These are phyloP conservation scores for Ceriops tagal DNA, from an alignment of 345 rosid species.

Conservation along the genomic window DNA sequence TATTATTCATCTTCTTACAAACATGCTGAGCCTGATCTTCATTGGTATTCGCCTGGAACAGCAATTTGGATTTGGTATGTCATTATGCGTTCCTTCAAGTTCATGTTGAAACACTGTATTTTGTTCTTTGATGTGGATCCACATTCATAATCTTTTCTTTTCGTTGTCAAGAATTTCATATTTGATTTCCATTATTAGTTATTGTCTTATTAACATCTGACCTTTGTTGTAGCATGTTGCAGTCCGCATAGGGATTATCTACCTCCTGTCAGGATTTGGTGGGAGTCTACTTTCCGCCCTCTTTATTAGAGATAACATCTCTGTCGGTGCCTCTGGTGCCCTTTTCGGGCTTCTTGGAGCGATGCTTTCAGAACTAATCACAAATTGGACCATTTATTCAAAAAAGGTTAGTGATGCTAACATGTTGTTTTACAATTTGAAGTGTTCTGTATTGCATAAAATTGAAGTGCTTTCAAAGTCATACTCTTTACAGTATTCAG, in stretches of 20 bases:
- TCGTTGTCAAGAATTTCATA: neutral
- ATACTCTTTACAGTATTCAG: neutral
- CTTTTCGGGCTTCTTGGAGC: slow-evolving; percentile 30
- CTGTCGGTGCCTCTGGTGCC: slow-evolving; percentile 31
- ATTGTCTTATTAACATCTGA: neutral
- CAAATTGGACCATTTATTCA: slow-evolving; percentile 27
- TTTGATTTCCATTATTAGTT: neutral
- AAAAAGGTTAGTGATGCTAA: slow-evolving; percentile 17
- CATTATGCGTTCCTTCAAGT: neutral
- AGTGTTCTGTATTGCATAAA: too few species aligned
- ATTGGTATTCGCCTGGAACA: slow-evolving; percentile 29
- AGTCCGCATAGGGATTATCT: slow-evolving; percentile 24
- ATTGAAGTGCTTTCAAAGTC: too few species aligned
- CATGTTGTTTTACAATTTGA: neutral
- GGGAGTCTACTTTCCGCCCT: slow-evolving; percentile 23
- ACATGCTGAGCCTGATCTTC: slow-evolving; percentile 29
- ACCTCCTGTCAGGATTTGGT: slow-evolving; percentile 25
- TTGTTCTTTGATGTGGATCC: too few species aligned
- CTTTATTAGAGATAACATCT: slow-evolving; percentile 21
- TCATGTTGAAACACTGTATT: neutral
- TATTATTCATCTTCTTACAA: slow-evolving; percentile 27
- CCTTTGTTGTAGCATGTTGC: neutral
- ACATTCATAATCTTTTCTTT: neutral
- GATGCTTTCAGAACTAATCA: slow-evolving; percentile 29
- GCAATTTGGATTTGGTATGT: slow-evolving; percentile 29